Base-by-base conservation (phyloP, 805 yeast genomes). In the Ascoidea tarda region DNA sequence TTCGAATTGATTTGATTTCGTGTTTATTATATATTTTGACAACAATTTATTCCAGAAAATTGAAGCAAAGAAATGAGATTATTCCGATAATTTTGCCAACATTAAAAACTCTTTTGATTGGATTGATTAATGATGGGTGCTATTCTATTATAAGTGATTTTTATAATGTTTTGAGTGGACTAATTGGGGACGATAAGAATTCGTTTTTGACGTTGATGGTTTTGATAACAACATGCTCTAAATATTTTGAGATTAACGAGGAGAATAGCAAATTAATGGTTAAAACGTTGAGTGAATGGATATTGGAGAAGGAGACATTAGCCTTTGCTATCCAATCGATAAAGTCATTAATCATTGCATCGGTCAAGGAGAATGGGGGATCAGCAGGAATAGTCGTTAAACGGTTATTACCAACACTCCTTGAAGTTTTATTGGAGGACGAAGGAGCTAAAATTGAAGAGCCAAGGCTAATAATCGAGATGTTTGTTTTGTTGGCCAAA, bases 1-100 rank as follows among this genome's bases (percentile, higher is more conserved):
- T 87, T 49, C 78, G 78, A 58, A 65, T 71, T 10, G 98, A 91
- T 63, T 67, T 91, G 33, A 79, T 78, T 61, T 75, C 90, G 0
- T 82, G 95, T 59, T 60, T 85, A 46, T 65, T 90, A 31, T 82
- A 75, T 59, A 73, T 84, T 5, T 75, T 84, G 53, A 77, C 83
- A 5, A 71, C 73, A 59, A 69, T 84, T 50, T 77, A 76, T 60
- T 75, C 77, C 59, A 68, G 70, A 48, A 62, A 68, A 32, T 63
- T 68, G 51, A 49, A 53, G 33, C 52, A 51, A 48, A 70, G 71
- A 46, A 67, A 68, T 53, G 62, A 68, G 59, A 60, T 79, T 6
- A 69, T 78, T 12, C 79, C 87, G 0, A 70, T 74, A 5, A 62
- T 81, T 16, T 60, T 81, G 14, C 78, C 81, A 1, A 65, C 76